Evolutionary conservation across 805 yeast species (phyloP).

Genomic region (Phaffomyces antillensis): DNA sequence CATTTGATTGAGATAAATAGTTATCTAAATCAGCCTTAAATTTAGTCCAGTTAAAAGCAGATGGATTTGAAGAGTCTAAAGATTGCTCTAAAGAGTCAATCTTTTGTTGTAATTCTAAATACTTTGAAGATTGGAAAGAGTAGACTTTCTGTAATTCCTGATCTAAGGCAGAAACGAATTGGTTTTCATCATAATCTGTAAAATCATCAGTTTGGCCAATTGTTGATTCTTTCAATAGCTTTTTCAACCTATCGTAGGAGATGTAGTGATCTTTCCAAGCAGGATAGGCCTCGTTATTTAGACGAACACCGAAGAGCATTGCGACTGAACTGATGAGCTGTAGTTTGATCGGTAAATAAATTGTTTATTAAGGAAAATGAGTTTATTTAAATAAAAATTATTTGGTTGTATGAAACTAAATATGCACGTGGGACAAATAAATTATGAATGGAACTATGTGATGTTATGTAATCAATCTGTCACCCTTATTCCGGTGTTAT

Average conservation of each 20-base stretch:
- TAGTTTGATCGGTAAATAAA: no score
- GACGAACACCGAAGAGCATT: constrained; percentile 84
- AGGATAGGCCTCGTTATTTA: constrained; percentile 71
- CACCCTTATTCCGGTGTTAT: no score
- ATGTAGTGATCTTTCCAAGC: constrained; percentile 83
- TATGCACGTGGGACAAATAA: not conserved
- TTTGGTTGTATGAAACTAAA: no score
- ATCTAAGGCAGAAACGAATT: constrained; percentile 61
- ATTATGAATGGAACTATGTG: no score
- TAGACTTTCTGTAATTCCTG: constrained; percentile 71
- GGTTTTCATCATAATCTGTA: constrained; percentile 66
- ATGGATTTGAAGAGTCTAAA: constrained; percentile 36
- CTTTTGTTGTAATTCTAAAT: constrained; percentile 56
- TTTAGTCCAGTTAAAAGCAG: constrained; percentile 44
- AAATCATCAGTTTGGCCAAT: constrained; percentile 36
- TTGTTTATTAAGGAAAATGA: no score
- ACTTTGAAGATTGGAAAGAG: constrained; percentile 61
- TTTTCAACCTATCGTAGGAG: constrained; percentile 58
- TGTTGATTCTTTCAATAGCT: constrained; percentile 61
- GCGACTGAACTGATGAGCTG: no score
- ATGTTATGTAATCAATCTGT: no score
- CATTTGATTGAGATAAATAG: constrained; percentile 66
- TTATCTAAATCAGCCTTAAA: constrained; percentile 71
- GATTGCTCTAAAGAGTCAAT: constrained; percentile 58
- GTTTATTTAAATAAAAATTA: no score